Conservation (phyloP, 2,329 filamentous ascomycete species). For the Shiraia bambusicola region DNA sequence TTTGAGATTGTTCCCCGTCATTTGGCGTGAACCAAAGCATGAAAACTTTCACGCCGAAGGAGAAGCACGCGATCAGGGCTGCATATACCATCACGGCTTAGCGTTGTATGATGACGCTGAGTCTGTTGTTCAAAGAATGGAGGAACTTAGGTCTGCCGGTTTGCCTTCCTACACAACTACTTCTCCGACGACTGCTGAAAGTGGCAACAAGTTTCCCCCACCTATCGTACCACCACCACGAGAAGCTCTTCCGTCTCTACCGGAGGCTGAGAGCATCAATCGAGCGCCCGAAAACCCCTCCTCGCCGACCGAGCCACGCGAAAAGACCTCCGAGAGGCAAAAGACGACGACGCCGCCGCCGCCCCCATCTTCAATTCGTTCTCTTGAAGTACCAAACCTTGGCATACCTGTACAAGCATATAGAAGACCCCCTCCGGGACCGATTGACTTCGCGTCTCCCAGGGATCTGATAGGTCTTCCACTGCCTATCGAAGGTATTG, state of each 20-base stretch:
- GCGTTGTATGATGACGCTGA: conserved; percentile 53
- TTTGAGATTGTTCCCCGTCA: conserved; percentile 55
- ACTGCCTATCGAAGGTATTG: conserved; percentile 22
- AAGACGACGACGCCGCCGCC: conserved; percentile 23
- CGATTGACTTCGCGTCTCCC: conserved; percentile 29
- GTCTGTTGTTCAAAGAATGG: conserved; percentile 32
- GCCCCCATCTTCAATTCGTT: conserved; percentile 23
- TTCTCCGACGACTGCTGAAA: conserved; percentile 43
- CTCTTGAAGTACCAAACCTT: conserved; percentile 10
- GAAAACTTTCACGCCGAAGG: conserved; percentile 45
- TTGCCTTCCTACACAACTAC: conserved; percentile 40
- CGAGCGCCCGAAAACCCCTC: conserved; percentile 16
- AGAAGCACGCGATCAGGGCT: conserved; percentile 49
- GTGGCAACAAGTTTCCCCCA: conserved; percentile 38
- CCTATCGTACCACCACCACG: conserved; percentile 39
- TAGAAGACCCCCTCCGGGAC: conserved; percentile 31
- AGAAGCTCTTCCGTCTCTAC: conserved; percentile 26
- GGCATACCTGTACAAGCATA: conserved; percentile 22
- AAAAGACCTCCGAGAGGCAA: conserved; percentile 12
- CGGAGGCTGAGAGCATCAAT: conserved; percentile 21
- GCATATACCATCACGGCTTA: conserved; percentile 53
- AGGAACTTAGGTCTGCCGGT: conserved; percentile 43
- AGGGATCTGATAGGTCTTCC: conserved; percentile 26
- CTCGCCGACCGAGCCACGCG: conserved; percentile 20
- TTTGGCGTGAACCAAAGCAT: conserved; percentile 55